Conservation (phyloP, 2,329 filamentous ascomycete species). For the Cordyceps militaris region DNA sequence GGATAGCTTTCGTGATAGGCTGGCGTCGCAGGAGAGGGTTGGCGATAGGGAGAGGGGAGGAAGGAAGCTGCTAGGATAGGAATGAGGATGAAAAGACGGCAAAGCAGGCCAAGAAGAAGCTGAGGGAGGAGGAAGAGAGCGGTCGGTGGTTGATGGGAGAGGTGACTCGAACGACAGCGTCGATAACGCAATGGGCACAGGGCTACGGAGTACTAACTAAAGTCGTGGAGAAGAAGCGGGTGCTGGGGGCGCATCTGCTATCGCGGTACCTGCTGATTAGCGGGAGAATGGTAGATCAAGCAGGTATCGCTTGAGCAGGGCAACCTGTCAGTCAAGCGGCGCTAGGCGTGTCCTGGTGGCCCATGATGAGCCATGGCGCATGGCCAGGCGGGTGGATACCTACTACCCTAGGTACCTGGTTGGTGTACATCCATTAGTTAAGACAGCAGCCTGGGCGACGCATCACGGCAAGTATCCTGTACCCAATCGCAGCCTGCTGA, state of each 20-base stretch:
- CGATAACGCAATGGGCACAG: conserved; percentile 13
- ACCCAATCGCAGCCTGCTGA: conserved; percentile 1
- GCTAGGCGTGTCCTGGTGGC: background rate
- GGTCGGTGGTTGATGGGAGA: conserved; percentile 10
- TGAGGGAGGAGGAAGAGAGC: background rate
- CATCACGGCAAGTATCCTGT: background rate
- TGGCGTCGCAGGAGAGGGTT: background rate
- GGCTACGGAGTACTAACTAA: background rate
- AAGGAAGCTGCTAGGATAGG: background rate
- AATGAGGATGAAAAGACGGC: background rate
- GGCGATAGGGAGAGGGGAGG: background rate
- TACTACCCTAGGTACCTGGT: no score
- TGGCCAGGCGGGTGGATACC: no score
- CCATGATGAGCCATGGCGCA: background rate
- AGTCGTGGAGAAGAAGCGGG: conserved; percentile 11
- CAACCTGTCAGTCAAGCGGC: background rate
- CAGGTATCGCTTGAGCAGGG: conserved; percentile 1
- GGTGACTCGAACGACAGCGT: conserved; percentile 10
- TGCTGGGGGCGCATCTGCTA: background rate
- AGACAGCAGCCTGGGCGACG: background rate
- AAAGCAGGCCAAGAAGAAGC: background rate
- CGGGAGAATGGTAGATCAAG: background rate
- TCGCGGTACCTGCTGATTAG: background rate
- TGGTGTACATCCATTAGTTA: no score
- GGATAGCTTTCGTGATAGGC: conserved; percentile 10